phyloP scores from a whole-genome alignment of 2,329 filamentous ascomycete species.

The Alternaria sp. region DNA sequence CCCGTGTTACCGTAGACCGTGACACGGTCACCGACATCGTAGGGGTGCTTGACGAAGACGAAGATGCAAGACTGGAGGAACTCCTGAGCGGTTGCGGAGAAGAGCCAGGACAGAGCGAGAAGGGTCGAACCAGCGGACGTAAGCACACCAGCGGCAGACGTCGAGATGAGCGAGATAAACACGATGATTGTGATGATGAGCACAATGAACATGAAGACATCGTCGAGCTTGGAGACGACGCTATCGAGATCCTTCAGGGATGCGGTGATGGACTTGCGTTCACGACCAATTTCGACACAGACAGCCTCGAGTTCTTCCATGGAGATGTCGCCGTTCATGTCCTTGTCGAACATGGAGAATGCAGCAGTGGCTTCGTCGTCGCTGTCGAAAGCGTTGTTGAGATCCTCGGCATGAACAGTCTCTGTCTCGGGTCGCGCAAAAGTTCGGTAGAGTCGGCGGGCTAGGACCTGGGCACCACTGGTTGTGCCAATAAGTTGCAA shows the following conservation, averaged over 20 bases:
- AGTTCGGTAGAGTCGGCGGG: conserved; percentile 86
- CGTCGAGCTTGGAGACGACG: conserved; percentile 87
- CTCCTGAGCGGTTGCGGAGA: conserved; percentile 91
- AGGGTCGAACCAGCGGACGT: conserved; percentile 87
- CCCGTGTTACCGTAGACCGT: conserved; percentile 92
- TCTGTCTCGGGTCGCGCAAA: conserved; percentile 79
- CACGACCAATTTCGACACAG: conserved; percentile 91
- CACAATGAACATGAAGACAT: conserved; percentile 88
- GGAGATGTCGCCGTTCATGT: conserved; percentile 94
- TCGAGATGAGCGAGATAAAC: conserved; percentile 87
- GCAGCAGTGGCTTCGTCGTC: conserved; percentile 88
- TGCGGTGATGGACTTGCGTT: conserved; percentile 93
- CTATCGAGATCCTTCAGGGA: conserved; percentile 95
- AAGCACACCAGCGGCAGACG: conserved; percentile 88
- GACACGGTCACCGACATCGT: conserved; percentile 93
- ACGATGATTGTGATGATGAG: conserved; percentile 81
- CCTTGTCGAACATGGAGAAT: conserved; percentile 93
- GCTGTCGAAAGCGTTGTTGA: conserved; percentile 79
- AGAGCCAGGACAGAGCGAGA: conserved; percentile 91
- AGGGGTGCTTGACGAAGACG: conserved; percentile 96
- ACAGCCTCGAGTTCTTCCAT: conserved; percentile 94
- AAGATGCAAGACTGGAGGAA: conserved; percentile 94
- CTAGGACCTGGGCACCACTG: conserved; percentile 79
- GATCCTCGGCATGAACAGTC: conserved; percentile 78
- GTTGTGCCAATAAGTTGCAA: conserved; percentile 77